These are phyloP conservation scores for Smallanthus sonchifolius DNA, from an alignment of 129 eudicot species.

Conservation along the genomic window DNA sequence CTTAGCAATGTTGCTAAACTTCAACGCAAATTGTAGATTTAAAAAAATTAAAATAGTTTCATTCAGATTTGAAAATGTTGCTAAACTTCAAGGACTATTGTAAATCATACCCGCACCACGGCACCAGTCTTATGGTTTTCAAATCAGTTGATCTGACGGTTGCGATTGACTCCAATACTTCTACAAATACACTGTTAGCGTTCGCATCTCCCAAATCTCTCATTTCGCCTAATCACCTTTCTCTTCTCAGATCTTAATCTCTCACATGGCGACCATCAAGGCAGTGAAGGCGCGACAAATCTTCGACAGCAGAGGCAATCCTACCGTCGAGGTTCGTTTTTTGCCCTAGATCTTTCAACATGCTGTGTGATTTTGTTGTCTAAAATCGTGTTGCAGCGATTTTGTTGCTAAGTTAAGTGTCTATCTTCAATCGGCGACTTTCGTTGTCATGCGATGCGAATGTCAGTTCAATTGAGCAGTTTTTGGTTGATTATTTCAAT, in stretches of 20 bases:
- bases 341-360: background rate
- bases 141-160: conserved; percentile 42
- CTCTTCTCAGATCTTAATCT: conserved; percentile 33
- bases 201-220: conserved; percentile 2
- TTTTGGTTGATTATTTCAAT: background rate
- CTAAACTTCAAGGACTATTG: too few relatives aligned
- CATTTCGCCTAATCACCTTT: conserved; percentile 14
- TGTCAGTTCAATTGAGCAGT: background rate
- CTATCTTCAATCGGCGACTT: too few relatives aligned
- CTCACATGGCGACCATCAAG: conserved; percentile 66
- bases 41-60: too few relatives aligned
- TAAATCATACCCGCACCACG: too few relatives aligned
- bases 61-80: too few relatives aligned
- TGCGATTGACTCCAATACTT: conserved; percentile 30
- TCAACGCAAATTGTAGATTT: too few relatives aligned
- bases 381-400: too few relatives aligned
- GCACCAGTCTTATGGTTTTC: conserved; percentile 13
- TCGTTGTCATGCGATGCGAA: too few relatives aligned
- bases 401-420: too few relatives aligned
- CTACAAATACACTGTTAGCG: conserved; percentile 7
- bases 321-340: conserved; percentile 85
- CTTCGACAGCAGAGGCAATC: conserved; percentile 99
- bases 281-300: conserved; percentile 82
- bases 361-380: background rate
- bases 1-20: too few relatives aligned